Base-by-base conservation (phyloP, 2,329 filamentous ascomycete genomes). In the Botrytis sinoallii region DNA sequence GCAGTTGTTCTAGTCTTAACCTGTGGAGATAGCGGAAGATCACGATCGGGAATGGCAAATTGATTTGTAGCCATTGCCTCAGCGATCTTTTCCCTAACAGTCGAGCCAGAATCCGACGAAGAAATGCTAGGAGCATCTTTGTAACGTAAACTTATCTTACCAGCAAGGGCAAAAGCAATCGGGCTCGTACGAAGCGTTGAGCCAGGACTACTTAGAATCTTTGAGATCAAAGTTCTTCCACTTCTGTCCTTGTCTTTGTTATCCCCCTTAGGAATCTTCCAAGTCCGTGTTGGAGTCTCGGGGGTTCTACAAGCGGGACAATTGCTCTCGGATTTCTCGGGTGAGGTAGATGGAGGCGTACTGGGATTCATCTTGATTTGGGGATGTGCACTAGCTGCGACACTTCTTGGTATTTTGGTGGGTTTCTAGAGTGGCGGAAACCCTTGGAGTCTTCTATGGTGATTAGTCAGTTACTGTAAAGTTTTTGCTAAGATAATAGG, bases 121-220 rank as follows among this genome's bases (percentile, higher is more conserved):
- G 14, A 20, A 1, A 25, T n/a, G 3, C 18, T 40, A 6, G 32
- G 14, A 9, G 32, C 6, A 8, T 38, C 9, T 25, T 8, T 20
- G 12, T 38, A 5, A 3, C 8, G 0, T 20, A 5, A 1, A n/a
- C 14, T 4, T 4, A 16, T 1, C 1, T 2, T 1, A 38, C 1
- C 64, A 52, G 9, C 4, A 38, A 9, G 22, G 20, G 22, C 8
- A 12, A 67, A 40, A 1, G 44, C 20, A n/a, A 40, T 40, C 4
- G 22, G 32, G 29, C 12, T 22, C 5, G 46, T n/a, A 2, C 1
- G 46, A 12, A 55, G 16, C 3, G 35, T 29, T 5, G 14, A n/a
- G 3, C 65, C 22, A 20, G 14, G 14, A 0, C 32, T 48, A 38
- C 35, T 40, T 6, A 32, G 46, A 7, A 67, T 55, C 8, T 40